These are phyloP conservation scores for Cordyceps tenuipes DNA, from an alignment of 2,329 filamentous ascomycete genomes.

Conservation along the genomic window DNA sequence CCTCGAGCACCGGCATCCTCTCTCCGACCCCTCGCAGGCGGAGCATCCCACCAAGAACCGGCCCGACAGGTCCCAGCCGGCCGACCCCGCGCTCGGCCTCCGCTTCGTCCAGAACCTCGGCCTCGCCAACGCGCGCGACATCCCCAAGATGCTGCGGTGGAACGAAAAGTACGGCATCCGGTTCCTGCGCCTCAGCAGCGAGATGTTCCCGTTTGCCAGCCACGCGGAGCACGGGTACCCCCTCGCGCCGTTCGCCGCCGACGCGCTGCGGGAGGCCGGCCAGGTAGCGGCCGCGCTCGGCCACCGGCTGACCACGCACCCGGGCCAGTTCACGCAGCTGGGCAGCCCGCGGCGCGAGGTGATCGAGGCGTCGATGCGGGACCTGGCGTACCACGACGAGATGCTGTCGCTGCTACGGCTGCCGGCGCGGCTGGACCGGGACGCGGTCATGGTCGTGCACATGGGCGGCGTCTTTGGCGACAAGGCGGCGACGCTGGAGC, in stretches of 20 bases:
- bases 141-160: constrained; percentile 81
- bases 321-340: constrained; percentile 87
- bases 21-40: constrained; percentile 65
- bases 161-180: constrained; percentile 87
- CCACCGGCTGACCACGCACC: constrained; percentile 83
- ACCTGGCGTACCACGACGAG: constrained; percentile 83
- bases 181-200: constrained; percentile 85
- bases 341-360: constrained; percentile 75
- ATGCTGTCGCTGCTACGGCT: constrained; percentile 69
- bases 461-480: constrained; percentile 89
- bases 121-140: constrained; percentile 72
- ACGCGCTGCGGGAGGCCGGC: constrained; percentile 68
- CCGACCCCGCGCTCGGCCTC: constrained; percentile 58
- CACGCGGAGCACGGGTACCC: constrained; percentile 82
- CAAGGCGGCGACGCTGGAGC: constrained; percentile 66
- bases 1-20: constrained; percentile 75
- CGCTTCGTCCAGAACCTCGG: constrained; percentile 70
- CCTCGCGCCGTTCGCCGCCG: constrained; percentile 68
- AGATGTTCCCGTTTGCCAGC: constrained; percentile 96
- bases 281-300: constrained; percentile 67
- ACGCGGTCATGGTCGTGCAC: constrained; percentile 91
- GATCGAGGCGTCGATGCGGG: constrained; percentile 66
- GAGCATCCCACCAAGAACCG: constrained; percentile 80
- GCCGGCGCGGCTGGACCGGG: constrained; percentile 67
- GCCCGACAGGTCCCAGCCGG: constrained; percentile 63